Evolutionary conservation across 495 filamentous ascomycete species (phyloP), one percentile per base, ranked within the genome.

Genomic region (Hyaloscypha hepaticicola): DNA sequence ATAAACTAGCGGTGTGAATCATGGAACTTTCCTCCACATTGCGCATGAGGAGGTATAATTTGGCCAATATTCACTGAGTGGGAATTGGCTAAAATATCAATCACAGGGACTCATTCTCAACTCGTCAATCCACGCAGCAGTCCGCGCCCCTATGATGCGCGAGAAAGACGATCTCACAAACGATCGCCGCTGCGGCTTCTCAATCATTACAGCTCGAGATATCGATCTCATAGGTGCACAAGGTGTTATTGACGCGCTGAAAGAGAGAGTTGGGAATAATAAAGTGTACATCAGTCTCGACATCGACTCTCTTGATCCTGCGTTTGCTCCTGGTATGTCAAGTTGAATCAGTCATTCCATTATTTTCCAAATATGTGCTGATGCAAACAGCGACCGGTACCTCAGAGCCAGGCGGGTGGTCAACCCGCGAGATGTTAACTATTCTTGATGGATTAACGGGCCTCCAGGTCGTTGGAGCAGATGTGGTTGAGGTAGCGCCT

Each of bases 331-430:
- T 4, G 38, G 38, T 45, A 45, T 16, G 38, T 45, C 11, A 8
- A 45, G 16, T 19, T 19, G 4, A 45, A 45, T 16, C 0, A 3
- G 4, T 16, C 19, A 9, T 45, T 16, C 6, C 12, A 16, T 45
- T 9, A 16, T 16, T 16, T 14, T 45, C 1, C 38, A 45, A 14
- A 16, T 19, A 16, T 16, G 4, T 16, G 19, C 38, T 45, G 38
- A 45, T 4, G 9, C 5, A 34, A 9, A 88, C 88, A 19, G 88
- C 83, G 29, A 91, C 88, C 1, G 88, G 88, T 21, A 91, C 88
- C 0, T 87, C 88, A 38, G 88, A 91, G 70, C 90, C 88, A 1
- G 88, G 88, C 51, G 88, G 88, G 5, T 91, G 88, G 88, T 81
- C 82, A 2, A 91, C 88, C 0, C 80, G 88, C 51, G 88, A 90